These are phyloP conservation scores for Magnaporthiopsis rhizophila DNA, from an alignment of 2,329 filamentous ascomycete species.

Conservation along the genomic window DNA sequence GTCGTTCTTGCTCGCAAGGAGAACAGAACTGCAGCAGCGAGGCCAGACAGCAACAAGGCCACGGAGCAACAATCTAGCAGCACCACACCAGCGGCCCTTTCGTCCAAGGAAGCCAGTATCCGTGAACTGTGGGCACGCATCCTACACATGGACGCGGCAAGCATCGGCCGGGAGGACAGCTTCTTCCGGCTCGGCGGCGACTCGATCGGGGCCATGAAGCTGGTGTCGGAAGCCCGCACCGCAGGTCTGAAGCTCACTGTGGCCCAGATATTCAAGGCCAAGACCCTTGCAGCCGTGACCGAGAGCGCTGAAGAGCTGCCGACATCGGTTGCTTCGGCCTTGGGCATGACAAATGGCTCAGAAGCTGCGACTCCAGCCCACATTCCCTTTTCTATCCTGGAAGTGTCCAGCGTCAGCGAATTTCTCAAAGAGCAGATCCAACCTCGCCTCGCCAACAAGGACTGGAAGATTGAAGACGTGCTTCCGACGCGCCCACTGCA, in stretches of 20 bases:
- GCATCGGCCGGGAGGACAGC: conserved; percentile 33
- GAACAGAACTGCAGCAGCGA: conserved; percentile 6
- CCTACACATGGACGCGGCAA: conserved; percentile 22
- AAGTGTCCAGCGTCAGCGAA: conserved; percentile 25
- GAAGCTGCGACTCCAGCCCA: conserved; percentile 10
- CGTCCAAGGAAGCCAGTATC: conserved; percentile 15
- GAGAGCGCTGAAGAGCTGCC: conserved; percentile 8
- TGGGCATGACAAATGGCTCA: background rate
- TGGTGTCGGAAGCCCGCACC: conserved; percentile 33
- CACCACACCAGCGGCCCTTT: conserved; percentile 9
- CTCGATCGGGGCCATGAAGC: conserved; percentile 39
- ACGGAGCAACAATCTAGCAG: conserved; percentile 7
- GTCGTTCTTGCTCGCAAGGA: conserved; percentile 5
- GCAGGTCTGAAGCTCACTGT: conserved; percentile 33
- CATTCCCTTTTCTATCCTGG: conserved; percentile 44
- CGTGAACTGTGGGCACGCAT: conserved; percentile 27
- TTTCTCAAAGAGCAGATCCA: conserved; percentile 41
- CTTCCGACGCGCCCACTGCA: conserved; percentile 52
- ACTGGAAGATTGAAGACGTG: conserved; percentile 46
- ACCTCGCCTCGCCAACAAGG: conserved; percentile 40
- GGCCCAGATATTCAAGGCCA: conserved; percentile 33
- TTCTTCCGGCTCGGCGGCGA: conserved; percentile 43
- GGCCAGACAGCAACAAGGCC: too few species aligned
- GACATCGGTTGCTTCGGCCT: background rate
- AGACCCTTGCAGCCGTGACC: conserved; percentile 17